Percentiles rank a stretch among this genome's conserved stretches.
phyloP scores from a whole-genome alignment of 192 early-diverging fungal genomes.

The Podochytrium sp. region DNA sequence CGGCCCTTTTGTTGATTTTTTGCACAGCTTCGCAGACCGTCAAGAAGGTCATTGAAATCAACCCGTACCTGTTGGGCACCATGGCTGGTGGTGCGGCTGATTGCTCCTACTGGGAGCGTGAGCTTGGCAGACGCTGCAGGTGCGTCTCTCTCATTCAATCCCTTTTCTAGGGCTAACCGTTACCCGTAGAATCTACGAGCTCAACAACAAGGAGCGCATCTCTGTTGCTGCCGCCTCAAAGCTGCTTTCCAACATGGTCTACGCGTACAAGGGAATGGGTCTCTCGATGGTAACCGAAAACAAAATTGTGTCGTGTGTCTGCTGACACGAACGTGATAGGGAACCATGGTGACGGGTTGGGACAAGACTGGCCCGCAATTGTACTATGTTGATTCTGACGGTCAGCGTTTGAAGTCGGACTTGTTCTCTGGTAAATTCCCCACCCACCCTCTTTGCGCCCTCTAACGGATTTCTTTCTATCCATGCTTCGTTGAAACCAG shows the following conservation, averaged over 20 bases:
- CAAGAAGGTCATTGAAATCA: conserved; percentile 99
- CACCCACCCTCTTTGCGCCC: no score
- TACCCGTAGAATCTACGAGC: conserved; percentile 85
- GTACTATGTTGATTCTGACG: conserved; percentile 97
- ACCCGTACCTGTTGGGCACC: conserved; percentile 95
- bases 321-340: conserved; percentile 54
- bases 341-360: conserved; percentile 99
- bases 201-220: conserved; percentile 98
- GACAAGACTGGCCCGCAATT: conserved; percentile 93
- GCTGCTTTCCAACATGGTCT: conserved; percentile 94
- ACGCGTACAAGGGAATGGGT: conserved; percentile 98
- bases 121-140: conserved; percentile 90
- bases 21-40: conserved; percentile 86
- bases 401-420: conserved; percentile 82
- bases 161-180: not conserved
- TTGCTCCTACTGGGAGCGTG: conserved; percentile 98
- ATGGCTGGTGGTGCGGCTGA: conserved; percentile 99
- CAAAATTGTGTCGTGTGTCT: conserved; percentile 5
- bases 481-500: no score
- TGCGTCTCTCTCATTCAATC: not conserved
- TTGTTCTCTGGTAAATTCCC: conserved; percentile 69
- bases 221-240: conserved; percentile 98
- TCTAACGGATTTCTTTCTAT: no score
- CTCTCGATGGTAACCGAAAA: conserved; percentile 79
- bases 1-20: not conserved